Conservation (phyloP, 352 stramenopile species). For the Phytophthora fragariaefolia region DNA sequence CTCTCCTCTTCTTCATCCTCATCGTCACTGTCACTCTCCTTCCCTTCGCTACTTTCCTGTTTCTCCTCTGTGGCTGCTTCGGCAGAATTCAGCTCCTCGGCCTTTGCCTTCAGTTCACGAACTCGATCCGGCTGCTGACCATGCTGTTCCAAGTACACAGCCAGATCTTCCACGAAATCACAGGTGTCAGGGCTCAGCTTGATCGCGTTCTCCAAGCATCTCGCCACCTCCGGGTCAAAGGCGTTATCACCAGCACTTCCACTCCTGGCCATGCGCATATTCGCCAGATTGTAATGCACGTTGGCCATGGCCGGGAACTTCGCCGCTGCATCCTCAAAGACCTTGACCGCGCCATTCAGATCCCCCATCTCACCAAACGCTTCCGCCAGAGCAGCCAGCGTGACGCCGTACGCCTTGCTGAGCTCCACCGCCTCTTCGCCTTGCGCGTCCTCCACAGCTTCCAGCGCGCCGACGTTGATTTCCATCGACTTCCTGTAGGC, state of each 20-base stretch:
- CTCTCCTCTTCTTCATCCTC: conserved; percentile 20
- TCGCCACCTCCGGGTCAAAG: conserved; percentile 36
- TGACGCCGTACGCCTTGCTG: conserved; percentile 56
- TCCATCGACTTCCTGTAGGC: conserved; percentile 45
- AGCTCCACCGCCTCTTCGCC: conserved; percentile 27
- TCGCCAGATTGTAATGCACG: conserved; percentile 74
- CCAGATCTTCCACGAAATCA: conserved; percentile 63
- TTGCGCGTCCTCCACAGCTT: conserved; percentile 16
- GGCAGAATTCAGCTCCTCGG: conserved; percentile 10
- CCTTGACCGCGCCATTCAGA: conserved; percentile 48
- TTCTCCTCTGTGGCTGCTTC: conserved; percentile 3
- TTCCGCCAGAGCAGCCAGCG: conserved; percentile 61
- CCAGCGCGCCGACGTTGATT: conserved; percentile 33
- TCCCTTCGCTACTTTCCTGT: conserved; percentile 12
- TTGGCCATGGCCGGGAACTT: conserved; percentile 56
- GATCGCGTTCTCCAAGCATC: conserved; percentile 53
- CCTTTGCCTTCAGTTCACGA: conserved; percentile 33
- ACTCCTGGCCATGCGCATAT: conserved; percentile 64
- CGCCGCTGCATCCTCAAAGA: conserved; percentile 51
- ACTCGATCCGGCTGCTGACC: conserved; percentile 20
- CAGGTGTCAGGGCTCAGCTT: conserved; percentile 43
- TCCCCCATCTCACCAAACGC: conserved; percentile 62
- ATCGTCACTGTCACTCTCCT: conserved; percentile 11
- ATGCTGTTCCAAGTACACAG: conserved; percentile 47
- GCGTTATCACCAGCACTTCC: conserved; percentile 19